These are phyloP conservation scores for Prunus fruticosa DNA, from an alignment of 306 rosid genomes.

Conservation along the genomic window DNA sequence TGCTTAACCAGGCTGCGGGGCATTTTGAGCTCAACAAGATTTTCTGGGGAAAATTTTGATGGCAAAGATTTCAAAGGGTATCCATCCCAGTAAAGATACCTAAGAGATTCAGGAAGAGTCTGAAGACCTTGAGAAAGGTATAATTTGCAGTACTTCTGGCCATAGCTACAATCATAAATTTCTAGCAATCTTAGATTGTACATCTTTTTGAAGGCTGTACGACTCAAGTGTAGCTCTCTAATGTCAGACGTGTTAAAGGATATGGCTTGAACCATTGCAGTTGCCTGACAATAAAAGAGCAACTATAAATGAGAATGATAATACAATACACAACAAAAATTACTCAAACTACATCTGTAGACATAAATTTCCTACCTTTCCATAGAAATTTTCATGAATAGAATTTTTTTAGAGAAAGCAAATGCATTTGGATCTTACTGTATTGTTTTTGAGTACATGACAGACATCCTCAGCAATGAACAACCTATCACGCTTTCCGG, in stretches of 20 bases:
- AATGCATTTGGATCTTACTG: no score
- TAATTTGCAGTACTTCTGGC: background rate
- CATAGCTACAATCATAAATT: background rate
- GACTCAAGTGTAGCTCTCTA: background rate
- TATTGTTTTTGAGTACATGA: no score
- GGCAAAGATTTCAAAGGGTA: background rate
- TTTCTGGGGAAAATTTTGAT: no score
- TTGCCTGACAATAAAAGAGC: conserved; percentile 5
- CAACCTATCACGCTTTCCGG: no score
- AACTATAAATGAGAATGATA: background rate
- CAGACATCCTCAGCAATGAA: no score
- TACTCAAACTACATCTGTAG: no score
- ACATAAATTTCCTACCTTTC: no score
- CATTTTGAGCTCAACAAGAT: no score
- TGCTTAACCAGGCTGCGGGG: no score
- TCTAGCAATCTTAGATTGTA: background rate
- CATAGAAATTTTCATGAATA: no score
- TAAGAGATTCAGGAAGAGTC: background rate
- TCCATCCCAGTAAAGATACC: background rate
- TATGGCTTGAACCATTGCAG: background rate
- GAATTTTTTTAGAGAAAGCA: no score
- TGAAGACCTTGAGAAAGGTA: background rate
- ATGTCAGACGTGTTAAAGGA: background rate
- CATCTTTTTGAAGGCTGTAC: background rate
- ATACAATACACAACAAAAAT: background rate